Percentiles rank a stretch among this genome's conserved stretches.
phyloP scores from a whole-genome alignment of 1,284 basidiomycete species.

The Ceratobasidium sp. region DNA sequence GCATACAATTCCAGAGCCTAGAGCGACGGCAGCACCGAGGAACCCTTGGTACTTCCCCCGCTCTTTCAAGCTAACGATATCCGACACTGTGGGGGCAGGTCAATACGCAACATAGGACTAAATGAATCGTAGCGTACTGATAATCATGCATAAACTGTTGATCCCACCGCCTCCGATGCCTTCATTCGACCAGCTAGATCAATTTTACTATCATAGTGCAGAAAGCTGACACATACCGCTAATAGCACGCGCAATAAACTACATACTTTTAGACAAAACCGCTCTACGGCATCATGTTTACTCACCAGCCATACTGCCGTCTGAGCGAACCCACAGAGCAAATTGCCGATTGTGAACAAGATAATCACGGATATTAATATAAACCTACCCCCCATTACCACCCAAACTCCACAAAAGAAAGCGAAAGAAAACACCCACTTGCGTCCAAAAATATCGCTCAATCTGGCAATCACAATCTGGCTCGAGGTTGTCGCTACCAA shows the following conservation, averaged over 20 bases:
- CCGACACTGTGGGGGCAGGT: slow-evolving; percentile 54
- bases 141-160: slow-evolving; percentile 41
- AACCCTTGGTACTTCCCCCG: slow-evolving; percentile 79
- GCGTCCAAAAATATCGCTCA: slow-evolving; percentile 41
- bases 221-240: background rate
- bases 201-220: background rate
- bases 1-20: slow-evolving; percentile 39
- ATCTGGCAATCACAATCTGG: slow-evolving; percentile 38
- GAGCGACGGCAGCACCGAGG: slow-evolving; percentile 63
- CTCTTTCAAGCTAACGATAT: slow-evolving; percentile 79
- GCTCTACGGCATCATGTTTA: background rate
- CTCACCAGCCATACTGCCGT: slow-evolving; percentile 40
- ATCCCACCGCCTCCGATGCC: slow-evolving; percentile 39
- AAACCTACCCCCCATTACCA: background rate
- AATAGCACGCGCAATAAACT: slow-evolving; percentile 39
- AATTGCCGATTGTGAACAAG: slow-evolving; percentile 34
- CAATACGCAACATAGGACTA: background rate
- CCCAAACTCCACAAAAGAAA: background rate
- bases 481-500: slow-evolving; percentile 36
- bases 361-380: slow-evolving; percentile 37
- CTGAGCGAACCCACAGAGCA: slow-evolving; percentile 36
- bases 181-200: background rate
- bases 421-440: slow-evolving; percentile 8
- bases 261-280: background rate
- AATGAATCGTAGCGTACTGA: background rate